Base-by-base conservation (phyloP, 192 early-diverging fungal species). In the Oehlia diaphana region DNA sequence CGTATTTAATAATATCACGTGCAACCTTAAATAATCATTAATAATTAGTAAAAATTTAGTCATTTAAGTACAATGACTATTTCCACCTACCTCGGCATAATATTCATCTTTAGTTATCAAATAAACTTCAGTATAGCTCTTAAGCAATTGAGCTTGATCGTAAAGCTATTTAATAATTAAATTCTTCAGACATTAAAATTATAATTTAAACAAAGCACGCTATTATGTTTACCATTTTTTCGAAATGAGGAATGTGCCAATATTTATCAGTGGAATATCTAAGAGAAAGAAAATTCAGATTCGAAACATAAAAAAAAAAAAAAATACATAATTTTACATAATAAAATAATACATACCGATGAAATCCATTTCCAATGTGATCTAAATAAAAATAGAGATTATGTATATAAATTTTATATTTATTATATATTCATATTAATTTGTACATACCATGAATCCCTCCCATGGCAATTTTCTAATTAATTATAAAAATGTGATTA, bases 161-260 rank as follows among this genome's bases (percentile, higher is more conserved):
- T 92, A 92, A 13, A 92, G 85, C 77, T 79, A 26, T 33, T 63
- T 63, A 63, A 42, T 16, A 42, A 63, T 35, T 14, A 35, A 16
- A 42, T n/a, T 39, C 7, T 16, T n/a, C 0, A 44, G 2, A 42
- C 2, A 42, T 37, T 16, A 31, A 16, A 33, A 19, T 2, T 33
- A 68, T 33, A 12, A 9, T 42, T 9, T 70, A 31, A 65, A 7
- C 1, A 16, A 58, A 58, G 7, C 16, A 19, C 13, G 2, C 13
- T 53, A 21, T 47, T 1, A 58, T 21, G 16, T 5, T 39, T 70
- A 79, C 77, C 91, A 92, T 92, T 69, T 92, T 91, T 67, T 92
- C 91, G 84, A 92, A 92, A 78, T 92, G 91, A 58, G 91, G 91
- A 9, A 92, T 83, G 81, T 90, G 91, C 91, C 80, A 81, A 53